Conservation (phyloP, 208 protist genomes). For the Herpetomonas tarakana region DNA sequence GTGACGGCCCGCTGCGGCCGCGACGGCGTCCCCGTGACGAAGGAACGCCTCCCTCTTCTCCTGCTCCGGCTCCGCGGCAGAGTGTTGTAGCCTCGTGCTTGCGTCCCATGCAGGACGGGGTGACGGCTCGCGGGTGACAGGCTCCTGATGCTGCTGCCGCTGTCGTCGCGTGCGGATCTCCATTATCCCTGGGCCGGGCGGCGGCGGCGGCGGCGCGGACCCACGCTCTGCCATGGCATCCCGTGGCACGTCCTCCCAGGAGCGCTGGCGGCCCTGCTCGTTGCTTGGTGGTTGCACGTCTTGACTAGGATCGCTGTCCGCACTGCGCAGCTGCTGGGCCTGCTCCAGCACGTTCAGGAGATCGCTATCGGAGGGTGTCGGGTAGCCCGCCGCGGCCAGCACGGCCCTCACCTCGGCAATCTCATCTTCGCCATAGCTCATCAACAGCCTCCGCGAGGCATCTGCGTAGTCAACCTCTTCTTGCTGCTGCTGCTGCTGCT, state of each 20-base stretch:
- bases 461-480: conserved; percentile 2
- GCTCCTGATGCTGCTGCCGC: conserved; percentile 6
- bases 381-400: conserved; percentile 45
- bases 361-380: conserved; percentile 45
- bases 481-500: conserved; percentile 3
- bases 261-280: too few relatives aligned
- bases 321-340: too few relatives aligned
- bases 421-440: conserved; percentile 22
- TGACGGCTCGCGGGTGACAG: not conserved
- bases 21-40: not conserved
- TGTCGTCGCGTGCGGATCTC: not conserved
- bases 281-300: too few relatives aligned
- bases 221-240: too few relatives aligned
- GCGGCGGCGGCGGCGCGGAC: too few relatives aligned
- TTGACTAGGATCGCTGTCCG: too few relatives aligned
- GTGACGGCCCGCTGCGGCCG: not conserved
- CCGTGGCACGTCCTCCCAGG: too few relatives aligned
- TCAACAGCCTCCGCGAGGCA: not conserved
- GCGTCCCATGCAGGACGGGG: not conserved
- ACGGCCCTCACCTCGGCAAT: conserved; percentile 37
- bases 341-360: conserved; percentile 61
- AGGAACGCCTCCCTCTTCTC: too few relatives aligned
- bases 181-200: too few relatives aligned
- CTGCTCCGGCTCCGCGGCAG: not conserved
- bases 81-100: not conserved